phyloP scores from a whole-genome alignment of 1,284 basidiomycete genomes.

The Salmacisia buchloeana region DNA sequence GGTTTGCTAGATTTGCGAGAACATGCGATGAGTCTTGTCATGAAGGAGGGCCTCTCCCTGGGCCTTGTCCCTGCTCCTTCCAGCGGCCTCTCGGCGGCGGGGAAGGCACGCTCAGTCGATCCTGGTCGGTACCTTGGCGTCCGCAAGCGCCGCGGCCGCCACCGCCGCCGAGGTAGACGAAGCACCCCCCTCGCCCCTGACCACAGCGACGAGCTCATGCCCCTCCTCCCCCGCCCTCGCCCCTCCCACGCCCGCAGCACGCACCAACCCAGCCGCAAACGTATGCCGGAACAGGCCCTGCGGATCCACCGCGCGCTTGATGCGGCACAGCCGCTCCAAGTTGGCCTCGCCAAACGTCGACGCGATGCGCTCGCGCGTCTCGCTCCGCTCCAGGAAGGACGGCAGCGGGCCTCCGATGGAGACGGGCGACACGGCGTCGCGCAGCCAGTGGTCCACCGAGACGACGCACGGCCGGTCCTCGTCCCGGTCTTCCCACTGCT shows the following conservation, averaged over 20 bases:
- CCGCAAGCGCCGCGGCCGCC: too few species aligned
- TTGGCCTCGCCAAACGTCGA: slow-evolving; percentile 32
- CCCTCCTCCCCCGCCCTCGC: neutral
- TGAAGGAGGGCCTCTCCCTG: too few species aligned
- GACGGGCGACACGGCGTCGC: slow-evolving; percentile 25
- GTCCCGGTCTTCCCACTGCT: slow-evolving; percentile 80
- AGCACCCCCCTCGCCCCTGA: too few species aligned
- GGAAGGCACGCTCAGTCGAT: too few species aligned
- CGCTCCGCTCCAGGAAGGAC: slow-evolving; percentile 34
- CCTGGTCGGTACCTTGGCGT: too few species aligned
- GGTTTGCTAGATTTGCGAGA: too few species aligned
- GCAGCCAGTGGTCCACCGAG: slow-evolving; percentile 63
- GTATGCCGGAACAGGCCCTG: slow-evolving; percentile 32
- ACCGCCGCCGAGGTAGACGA: too few species aligned
- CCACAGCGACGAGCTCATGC: neutral
- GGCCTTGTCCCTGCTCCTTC: too few species aligned
- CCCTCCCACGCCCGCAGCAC: neutral
- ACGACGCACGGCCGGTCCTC: slow-evolving; percentile 71
- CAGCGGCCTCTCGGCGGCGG: too few species aligned
- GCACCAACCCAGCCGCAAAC: slow-evolving; percentile 14
- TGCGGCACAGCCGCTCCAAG: slow-evolving; percentile 24
- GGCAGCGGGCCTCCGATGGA: slow-evolving; percentile 35
- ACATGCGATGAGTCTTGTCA: too few species aligned
- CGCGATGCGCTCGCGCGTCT: slow-evolving; percentile 26
- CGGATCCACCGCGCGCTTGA: slow-evolving; percentile 36